phyloP scores from a whole-genome alignment of 2,329 filamentous ascomycete genomes.

The Didymellaceae sp. region DNA sequence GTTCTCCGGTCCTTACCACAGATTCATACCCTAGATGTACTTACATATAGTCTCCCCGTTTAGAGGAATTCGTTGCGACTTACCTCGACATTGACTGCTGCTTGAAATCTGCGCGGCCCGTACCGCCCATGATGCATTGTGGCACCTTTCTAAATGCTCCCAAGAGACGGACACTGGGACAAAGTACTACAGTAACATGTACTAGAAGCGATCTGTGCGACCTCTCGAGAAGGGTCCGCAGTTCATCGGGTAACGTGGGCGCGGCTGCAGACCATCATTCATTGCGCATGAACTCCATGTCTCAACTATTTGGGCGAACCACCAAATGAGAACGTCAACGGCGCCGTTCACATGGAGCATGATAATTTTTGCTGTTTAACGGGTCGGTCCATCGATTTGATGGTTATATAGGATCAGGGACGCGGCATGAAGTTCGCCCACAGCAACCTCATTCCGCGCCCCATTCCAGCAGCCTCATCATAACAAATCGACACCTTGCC shows the following conservation, averaged over 20 bases:
- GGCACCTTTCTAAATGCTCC: conserved; percentile 9
- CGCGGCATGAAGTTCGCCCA: conserved; percentile 24
- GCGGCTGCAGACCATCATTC: conserved; percentile 23
- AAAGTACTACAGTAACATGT: conserved; percentile 21
- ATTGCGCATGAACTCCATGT: conserved; percentile 32
- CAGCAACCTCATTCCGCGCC: conserved; percentile 37
- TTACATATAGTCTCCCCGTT: neutral
- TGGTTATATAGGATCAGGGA: conserved; percentile 30
- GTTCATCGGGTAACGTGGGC: conserved; percentile 31
- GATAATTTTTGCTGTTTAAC: conserved; percentile 4
- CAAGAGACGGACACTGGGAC: conserved; percentile 13
- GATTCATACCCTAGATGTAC: neutral
- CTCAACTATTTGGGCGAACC: conserved; percentile 28
- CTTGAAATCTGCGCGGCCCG: conserved; percentile 1
- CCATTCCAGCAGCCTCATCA: conserved; percentile 33
- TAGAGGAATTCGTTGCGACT: neutral
- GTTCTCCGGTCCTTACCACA: too few relatives aligned
- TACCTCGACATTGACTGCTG: neutral
- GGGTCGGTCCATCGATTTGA: conserved; percentile 17
- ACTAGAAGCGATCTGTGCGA: conserved; percentile 25
- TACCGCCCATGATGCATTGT: conserved; percentile 19
- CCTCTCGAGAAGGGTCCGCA: conserved; percentile 33
- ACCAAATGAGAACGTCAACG: conserved; percentile 29
- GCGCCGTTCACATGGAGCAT: conserved; percentile 31
- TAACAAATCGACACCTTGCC: conserved; percentile 6